phyloP scores from a whole-genome alignment of 306 rosid species.

The Herpetospermum pedunculosum region DNA sequence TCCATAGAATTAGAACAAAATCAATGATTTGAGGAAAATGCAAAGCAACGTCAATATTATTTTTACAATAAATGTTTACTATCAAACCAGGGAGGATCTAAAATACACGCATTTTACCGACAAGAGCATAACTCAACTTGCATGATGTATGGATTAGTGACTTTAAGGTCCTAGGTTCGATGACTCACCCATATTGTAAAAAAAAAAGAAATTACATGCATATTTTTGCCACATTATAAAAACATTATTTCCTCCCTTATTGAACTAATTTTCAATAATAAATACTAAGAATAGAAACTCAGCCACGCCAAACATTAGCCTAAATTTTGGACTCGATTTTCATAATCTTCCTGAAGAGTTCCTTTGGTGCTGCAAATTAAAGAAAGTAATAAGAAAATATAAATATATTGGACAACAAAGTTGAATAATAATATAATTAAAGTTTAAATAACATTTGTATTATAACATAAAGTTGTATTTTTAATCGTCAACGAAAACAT shows the following conservation, averaged over 20 bases:
- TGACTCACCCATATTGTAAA: too few species aligned
- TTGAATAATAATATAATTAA: background rate
- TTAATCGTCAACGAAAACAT: too few species aligned
- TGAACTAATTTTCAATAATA: background rate
- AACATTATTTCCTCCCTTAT: background rate
- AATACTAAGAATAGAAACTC: background rate
- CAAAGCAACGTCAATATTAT: background rate
- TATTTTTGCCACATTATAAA: background rate
- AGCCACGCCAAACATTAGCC: background rate
- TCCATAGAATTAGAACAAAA: background rate
- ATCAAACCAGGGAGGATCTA: background rate
- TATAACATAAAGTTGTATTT: too few species aligned
- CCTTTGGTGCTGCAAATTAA: conserved; percentile 43
- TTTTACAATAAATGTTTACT: background rate
- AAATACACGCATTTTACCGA: too few species aligned
- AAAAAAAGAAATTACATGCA: too few species aligned
- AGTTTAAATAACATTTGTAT: too few species aligned
- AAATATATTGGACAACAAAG: background rate
- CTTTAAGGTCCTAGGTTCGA: too few species aligned
- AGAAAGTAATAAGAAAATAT: background rate
- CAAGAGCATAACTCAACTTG: too few species aligned
- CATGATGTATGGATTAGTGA: too few species aligned
- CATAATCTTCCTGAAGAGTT: conserved; percentile 35
- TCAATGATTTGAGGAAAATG: background rate
- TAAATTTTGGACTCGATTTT: background rate